phyloP scores from a whole-genome alignment of 208 protist genomes.

The Wallacemonas sp. region DNA sequence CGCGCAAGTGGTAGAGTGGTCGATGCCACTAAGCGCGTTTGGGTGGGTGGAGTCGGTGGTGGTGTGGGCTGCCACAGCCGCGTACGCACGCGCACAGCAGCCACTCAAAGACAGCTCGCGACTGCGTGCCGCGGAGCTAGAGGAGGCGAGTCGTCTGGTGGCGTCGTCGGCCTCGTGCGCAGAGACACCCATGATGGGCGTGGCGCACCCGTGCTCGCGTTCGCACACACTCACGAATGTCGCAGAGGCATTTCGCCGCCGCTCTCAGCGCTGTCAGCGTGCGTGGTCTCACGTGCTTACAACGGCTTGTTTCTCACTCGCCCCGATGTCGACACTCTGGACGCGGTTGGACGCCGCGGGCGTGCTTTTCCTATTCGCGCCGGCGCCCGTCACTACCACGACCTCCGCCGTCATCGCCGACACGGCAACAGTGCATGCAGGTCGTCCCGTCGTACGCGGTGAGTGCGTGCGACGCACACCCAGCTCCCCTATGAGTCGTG shows the following conservation, averaged over 20 bases:
- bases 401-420: no score
- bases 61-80: not conserved
- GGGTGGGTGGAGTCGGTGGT: not conserved
- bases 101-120: not conserved
- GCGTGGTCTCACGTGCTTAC: not conserved
- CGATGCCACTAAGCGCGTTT: not conserved
- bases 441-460: not conserved
- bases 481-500: not conserved
- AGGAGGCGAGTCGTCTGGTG: no score
- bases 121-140: not conserved
- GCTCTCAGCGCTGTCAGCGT: not conserved
- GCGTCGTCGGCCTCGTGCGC: no score
- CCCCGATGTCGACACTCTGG: not conserved
- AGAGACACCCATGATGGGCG: no score
- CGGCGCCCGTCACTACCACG: no score
- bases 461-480: not conserved
- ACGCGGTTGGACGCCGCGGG: slow-evolving; percentile 1
- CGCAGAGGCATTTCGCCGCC: not conserved
- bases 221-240: not conserved
- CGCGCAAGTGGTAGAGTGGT: not conserved
- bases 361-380: not conserved
- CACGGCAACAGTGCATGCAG: not conserved
- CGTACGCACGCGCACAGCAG: not conserved
- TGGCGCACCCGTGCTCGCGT: no score
- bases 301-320: not conserved